These are phyloP conservation scores for Umbilicus rupestris DNA, from an alignment of 164 flowering plant genomes.

Conservation along the genomic window DNA sequence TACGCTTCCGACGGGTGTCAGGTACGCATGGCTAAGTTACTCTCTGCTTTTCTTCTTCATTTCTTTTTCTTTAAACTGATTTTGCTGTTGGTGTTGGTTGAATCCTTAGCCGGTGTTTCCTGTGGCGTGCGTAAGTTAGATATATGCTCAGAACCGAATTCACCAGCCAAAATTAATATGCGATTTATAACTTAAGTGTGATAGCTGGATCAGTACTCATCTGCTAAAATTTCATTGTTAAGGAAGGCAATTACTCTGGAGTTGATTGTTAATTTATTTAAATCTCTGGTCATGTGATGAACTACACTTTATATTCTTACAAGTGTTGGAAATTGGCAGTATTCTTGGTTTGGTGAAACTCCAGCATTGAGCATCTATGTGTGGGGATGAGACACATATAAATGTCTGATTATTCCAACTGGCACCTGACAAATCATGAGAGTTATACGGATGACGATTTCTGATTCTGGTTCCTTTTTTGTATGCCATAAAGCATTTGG, in stretches of 20 bases:
- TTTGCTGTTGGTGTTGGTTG: no score
- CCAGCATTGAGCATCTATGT: background rate
- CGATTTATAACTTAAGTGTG: no score
- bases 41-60: background rate
- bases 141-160: no score
- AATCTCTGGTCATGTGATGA: no score
- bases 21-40: slow-evolving; percentile 16
- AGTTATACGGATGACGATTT: background rate
- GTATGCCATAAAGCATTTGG: slow-evolving; percentile 45
- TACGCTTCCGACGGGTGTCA: slow-evolving; percentile 40
- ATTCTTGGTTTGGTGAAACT: slow-evolving; percentile 1
- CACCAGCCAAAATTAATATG: background rate
- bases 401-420: slow-evolving; percentile 3
- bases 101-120: no score
- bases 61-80: background rate
- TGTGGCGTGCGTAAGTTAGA: no score
- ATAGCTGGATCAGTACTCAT: no score
- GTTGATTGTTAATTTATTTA: no score
- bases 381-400: background rate
- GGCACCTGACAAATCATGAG: background rate
- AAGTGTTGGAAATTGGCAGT: background rate
- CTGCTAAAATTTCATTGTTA: no score
- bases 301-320: background rate
- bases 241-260: no score
- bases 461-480: slow-evolving; percentile 12